A percentile compares a stretch with the other conserved stretches of the same genome.
Evolutionary conservation across 2,329 filamentous ascomycete species (phyloP).

Genomic region (Knufia petricola): DNA sequence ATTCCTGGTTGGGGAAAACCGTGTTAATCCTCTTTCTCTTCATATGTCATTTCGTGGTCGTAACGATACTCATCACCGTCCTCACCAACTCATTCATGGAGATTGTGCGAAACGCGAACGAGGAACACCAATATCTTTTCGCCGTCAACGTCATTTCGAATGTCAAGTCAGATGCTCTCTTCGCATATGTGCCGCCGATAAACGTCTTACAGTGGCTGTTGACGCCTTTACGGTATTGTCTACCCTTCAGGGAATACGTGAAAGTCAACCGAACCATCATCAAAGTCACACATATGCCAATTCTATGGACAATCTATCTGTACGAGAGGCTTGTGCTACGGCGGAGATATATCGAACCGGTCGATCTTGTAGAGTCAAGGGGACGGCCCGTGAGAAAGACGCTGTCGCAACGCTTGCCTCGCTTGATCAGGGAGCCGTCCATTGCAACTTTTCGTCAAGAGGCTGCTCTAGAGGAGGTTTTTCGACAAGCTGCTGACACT

Average conservation of each 20-base stretch:
- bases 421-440: constrained; percentile 70
- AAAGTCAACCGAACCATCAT: constrained; percentile 82
- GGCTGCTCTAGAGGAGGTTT: constrained; percentile 81
- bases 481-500: constrained; percentile 61
- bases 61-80: constrained; percentile 92
- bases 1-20: constrained; percentile 66
- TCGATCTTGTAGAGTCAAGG: constrained; percentile 70
- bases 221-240: constrained; percentile 68
- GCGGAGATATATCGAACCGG: constrained; percentile 66
- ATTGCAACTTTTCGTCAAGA: constrained; percentile 85
- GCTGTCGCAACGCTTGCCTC: constrained; percentile 49
- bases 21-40: constrained; percentile 77
- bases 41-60: constrained; percentile 88
- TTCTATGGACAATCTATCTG: constrained; percentile 74
- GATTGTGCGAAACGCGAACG: constrained; percentile 83
- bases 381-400: constrained; percentile 40
- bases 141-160: constrained; percentile 95
- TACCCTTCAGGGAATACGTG: constrained; percentile 74
- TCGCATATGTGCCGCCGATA: constrained; percentile 84
- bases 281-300: constrained; percentile 79
- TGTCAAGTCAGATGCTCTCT: constrained; percentile 95
- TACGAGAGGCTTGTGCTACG: constrained; percentile 78
- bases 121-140: constrained; percentile 87
- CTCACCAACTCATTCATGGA: constrained; percentile 93
- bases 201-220: constrained; percentile 88